Evolutionary conservation across 2,329 filamentous ascomycete species (phyloP), one percentile per base, ranked within the genome.

Genomic region (Ascocoryne sarcoides): DNA sequence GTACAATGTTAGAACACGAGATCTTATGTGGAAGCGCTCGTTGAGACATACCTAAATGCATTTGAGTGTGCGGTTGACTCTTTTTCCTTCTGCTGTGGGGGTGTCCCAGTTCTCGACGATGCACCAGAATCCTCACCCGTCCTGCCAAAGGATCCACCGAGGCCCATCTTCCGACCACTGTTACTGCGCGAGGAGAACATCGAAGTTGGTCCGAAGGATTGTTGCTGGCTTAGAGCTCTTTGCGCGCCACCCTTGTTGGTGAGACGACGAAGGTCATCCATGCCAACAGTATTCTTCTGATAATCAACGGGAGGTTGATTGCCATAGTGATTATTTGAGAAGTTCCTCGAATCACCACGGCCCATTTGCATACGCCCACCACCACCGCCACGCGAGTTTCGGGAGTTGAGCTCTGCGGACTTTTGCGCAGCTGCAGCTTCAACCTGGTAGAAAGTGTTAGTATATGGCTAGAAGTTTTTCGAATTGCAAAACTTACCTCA

Each of bases 131-230:
- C 88, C 56, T 94, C 88, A 45, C 79, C 80, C 46, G 79, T 75
- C 54, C 84, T 79, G 52, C 76, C 76, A 50, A 89, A 69, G 50
- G 82, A 73, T 54, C 82, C 76, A 56, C 82, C 82, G 50, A 84
- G 84, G 33, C 84, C 84, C 53, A 92, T 73, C 60, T 82, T 79
- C 52, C 87, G 80, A 49, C 88, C 85, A 60, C 89, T 95, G 69
- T 87, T 90, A 69, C 85, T 93, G 50, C 92, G 81, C n/a, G 83
- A 85, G 50, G 76, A 79, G 56, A 95, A 84, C 73, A 94, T 84
- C 47, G 86, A 89, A 38, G 83, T 82, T 10, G 92, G 90, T 20
- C 87, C 89, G 49, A 96, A 76, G 10, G 71, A 70, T 54, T 60
- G 56, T 34, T 77, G 71, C 64, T 79, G 65, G 71, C 77, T 72